These are phyloP conservation scores for Amesomyces nigricolor DNA, from an alignment of 2,329 filamentous ascomycete genomes.

Conservation along the genomic window DNA sequence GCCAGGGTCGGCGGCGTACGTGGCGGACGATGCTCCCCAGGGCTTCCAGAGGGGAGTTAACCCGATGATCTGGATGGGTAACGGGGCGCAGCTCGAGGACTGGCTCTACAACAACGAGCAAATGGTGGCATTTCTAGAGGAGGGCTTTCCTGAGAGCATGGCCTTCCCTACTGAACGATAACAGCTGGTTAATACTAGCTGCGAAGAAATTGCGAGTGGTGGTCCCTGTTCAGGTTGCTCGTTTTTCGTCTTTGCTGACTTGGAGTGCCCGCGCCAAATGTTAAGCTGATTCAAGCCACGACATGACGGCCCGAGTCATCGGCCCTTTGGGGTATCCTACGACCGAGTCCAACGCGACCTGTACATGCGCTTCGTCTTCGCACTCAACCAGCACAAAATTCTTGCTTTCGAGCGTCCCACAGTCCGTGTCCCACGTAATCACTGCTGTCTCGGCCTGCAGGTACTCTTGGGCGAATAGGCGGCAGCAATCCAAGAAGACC, in stretches of 20 bases:
- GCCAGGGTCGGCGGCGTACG: background rate
- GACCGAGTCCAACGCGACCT: conserved; percentile 15
- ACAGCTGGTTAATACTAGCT: too few species aligned
- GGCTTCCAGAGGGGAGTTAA: conserved; percentile 20
- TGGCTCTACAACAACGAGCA: conserved; percentile 37
- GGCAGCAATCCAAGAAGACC: conserved; percentile 18
- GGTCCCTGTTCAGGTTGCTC: too few species aligned
- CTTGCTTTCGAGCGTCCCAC: conserved; percentile 1
- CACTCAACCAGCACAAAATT: conserved; percentile 16
- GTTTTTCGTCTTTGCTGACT: too few species aligned
- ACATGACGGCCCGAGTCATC: conserved; percentile 11
- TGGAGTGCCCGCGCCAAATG: background rate
- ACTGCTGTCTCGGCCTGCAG: conserved; percentile 6
- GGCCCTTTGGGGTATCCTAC: conserved; percentile 15
- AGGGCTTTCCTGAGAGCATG: conserved; percentile 15
- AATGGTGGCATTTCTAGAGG: conserved; percentile 34
- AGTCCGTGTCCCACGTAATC: background rate
- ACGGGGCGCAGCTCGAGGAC: conserved; percentile 34
- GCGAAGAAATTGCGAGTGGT: too few species aligned
- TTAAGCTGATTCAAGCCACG: conserved; percentile 10
- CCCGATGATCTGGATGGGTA: conserved; percentile 34
- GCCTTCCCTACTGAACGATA: too few species aligned
- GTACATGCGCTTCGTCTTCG: conserved; percentile 20
- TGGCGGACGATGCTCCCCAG: background rate
- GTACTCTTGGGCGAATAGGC: conserved; percentile 9